Conservation (phyloP, 257 asterid genomes). For the Cordia subcordata region DNA sequence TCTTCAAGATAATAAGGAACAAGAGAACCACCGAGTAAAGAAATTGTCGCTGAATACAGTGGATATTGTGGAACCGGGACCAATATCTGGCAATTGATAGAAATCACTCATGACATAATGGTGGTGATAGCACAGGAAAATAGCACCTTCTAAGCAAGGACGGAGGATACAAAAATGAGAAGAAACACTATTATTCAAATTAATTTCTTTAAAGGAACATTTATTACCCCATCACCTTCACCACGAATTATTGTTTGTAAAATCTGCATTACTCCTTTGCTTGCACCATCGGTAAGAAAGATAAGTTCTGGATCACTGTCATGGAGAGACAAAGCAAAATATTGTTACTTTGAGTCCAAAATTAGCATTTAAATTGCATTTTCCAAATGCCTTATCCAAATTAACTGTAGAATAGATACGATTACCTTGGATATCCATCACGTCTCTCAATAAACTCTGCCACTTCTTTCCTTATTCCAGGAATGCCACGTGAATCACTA, state of each 20-base stretch:
- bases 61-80: slow-evolving; percentile 99
- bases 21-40: slow-evolving; percentile 84
- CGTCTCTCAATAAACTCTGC: slow-evolving; percentile 97
- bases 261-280: slow-evolving; percentile 98
- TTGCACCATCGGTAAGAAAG: slow-evolving; percentile 96
- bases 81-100: slow-evolving; percentile 44
- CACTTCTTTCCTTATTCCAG: slow-evolving; percentile 95
- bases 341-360: not conserved
- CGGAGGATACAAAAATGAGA: not conserved
- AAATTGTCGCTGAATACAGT: slow-evolving; percentile 88
- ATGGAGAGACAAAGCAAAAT: slow-evolving; percentile 12
- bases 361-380: not conserved
- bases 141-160: not conserved
- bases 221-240: slow-evolving; percentile 69
- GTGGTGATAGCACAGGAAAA: not conserved
- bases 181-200: not conserved
- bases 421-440: slow-evolving; percentile 97
- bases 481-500: slow-evolving; percentile 96
- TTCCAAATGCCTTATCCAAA: not conserved
- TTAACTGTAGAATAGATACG: not conserved
- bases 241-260: slow-evolving; percentile 63
- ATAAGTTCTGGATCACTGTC: slow-evolving; percentile 95
- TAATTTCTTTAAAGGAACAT: slow-evolving; percentile 11
- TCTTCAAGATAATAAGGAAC: slow-evolving; percentile 97
- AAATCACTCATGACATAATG: not conserved